These are phyloP conservation scores for Saposhnikovia divaricata DNA, from an alignment of 129 eudicot genomes.

Conservation along the genomic window DNA sequence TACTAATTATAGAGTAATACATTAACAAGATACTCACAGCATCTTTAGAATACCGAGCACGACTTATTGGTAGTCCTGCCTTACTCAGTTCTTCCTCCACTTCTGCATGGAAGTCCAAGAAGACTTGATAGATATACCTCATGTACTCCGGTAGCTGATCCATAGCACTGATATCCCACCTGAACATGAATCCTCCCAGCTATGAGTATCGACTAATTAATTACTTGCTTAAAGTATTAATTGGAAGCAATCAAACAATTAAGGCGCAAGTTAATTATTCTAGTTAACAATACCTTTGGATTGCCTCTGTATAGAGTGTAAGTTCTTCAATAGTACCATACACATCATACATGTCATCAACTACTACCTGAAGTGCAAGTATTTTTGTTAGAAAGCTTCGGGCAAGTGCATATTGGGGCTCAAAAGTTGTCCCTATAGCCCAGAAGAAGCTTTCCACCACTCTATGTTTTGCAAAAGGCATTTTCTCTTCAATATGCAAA, in stretches of 20 bases:
- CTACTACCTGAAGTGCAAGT: background rate
- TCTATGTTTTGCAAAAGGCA: background rate
- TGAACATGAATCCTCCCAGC: background rate
- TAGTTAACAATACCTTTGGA: background rate
- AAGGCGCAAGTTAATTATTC: too few species aligned
- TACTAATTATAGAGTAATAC: too few species aligned
- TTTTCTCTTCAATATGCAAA: background rate
- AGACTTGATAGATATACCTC: background rate
- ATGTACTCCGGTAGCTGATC: conserved; percentile 7
- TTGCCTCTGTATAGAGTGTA: background rate
- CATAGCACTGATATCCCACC: background rate
- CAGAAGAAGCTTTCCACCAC: background rate
- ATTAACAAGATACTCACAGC: background rate
- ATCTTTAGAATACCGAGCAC: background rate
- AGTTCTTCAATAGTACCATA: conserved; percentile 10
- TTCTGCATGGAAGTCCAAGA: background rate
- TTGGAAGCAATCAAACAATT: too few species aligned
- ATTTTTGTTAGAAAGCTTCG: background rate
- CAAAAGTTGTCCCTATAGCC: background rate
- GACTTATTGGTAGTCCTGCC: background rate
- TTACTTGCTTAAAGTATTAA: too few species aligned
- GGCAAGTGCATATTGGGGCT: background rate
- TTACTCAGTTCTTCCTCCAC: background rate
- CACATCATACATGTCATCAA: conserved; percentile 8
- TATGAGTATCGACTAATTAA: background rate